phyloP scores from a whole-genome alignment of 345 rosid species.

The Dovyalis caffra region DNA sequence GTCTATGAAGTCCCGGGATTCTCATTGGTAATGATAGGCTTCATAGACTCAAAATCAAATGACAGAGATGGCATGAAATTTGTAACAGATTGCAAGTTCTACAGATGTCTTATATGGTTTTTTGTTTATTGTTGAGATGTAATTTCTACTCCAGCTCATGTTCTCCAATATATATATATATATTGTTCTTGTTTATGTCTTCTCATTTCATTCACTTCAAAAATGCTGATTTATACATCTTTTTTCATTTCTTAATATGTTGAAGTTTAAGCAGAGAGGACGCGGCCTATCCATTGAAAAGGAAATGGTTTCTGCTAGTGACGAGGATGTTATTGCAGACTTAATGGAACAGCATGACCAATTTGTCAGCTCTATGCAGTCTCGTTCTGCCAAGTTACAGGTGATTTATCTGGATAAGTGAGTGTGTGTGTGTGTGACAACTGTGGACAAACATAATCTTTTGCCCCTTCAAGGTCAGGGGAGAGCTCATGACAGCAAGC shows the following conservation, averaged over 20 bases:
- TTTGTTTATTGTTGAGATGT: neutral
- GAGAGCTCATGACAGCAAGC: neutral
- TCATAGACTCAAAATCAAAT: neutral
- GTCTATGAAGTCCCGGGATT: neutral
- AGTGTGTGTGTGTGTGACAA: neutral
- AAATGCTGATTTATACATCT: slow-evolving; percentile 12
- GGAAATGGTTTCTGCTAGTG: slow-evolving; percentile 52
- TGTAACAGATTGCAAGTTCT: neutral
- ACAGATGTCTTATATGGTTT: neutral
- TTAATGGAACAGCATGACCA: slow-evolving; percentile 77
- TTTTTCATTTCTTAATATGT: slow-evolving; percentile 9
- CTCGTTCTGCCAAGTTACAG: slow-evolving; percentile 93
- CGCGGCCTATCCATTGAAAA: slow-evolving; percentile 46
- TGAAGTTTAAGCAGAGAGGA: slow-evolving; percentile 63
- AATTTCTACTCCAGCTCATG: neutral
- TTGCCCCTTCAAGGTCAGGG: neutral
- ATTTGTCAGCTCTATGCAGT: slow-evolving; percentile 84
- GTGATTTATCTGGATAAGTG: slow-evolving; percentile 36
- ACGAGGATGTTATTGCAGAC: slow-evolving; percentile 70
- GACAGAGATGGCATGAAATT: neutral
- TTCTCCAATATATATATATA: neutral
- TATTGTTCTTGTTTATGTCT: neutral
- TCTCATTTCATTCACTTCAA: neutral
- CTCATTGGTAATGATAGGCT: neutral
- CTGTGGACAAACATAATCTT: neutral